Evolutionary conservation across 148 eudicot genomes (phyloP).

Genomic region (Chenopodium album): DNA sequence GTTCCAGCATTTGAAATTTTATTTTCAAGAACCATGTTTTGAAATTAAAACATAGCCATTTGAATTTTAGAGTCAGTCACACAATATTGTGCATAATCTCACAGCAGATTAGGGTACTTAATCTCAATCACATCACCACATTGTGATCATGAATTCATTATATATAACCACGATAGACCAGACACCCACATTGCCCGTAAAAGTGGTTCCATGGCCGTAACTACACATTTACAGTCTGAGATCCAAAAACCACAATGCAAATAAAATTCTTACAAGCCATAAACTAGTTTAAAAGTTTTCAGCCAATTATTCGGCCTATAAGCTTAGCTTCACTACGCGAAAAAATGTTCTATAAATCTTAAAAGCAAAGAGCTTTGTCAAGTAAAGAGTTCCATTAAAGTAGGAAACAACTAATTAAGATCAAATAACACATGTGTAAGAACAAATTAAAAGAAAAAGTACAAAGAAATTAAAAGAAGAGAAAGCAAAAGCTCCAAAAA

Average conservation of each 20-base stretch:
- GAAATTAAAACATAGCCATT: background rate
- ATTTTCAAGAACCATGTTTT: background rate
- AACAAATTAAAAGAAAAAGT: constrained; percentile 28
- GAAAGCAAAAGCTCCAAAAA: constrained; percentile 37
- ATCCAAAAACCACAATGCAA: background rate
- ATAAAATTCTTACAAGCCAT: background rate
- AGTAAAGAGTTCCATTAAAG: constrained; percentile 23
- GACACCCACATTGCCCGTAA: background rate
- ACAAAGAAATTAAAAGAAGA: constrained; percentile 33
- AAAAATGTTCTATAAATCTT: background rate
- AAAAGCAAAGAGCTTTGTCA: constrained; percentile 27
- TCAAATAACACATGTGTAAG: constrained; percentile 19
- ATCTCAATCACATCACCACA: background rate
- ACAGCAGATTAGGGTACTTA: no score
- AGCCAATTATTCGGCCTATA: background rate
- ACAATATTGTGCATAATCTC: background rate
- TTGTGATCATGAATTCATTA: background rate
- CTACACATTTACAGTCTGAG: no score
- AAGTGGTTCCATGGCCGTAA: background rate
- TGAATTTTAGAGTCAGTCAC: background rate
- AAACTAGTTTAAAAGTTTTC: background rate
- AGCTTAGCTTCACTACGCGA: constrained; percentile 17
- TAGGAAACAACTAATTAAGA: constrained; percentile 14
- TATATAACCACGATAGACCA: background rate
- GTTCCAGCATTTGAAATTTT: background rate